Conservation (phyloP, 805 yeast genomes). For the Saccharomycopsis javanensis region DNA sequence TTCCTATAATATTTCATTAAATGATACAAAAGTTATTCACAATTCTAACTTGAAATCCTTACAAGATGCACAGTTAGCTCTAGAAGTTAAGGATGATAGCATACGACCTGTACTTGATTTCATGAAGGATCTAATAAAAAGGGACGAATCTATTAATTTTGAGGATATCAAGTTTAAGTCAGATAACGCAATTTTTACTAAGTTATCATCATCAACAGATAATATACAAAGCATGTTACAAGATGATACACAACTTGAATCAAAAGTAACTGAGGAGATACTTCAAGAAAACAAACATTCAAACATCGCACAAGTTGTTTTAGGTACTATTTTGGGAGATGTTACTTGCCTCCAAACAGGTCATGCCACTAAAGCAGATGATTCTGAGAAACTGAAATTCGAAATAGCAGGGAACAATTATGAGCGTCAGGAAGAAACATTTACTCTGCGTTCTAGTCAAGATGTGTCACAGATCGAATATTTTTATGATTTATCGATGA, state of each 20-base stretch:
- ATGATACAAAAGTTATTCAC: neutral
- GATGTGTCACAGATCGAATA: neutral
- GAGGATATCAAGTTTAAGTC: constrained; percentile 12
- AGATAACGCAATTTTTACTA: neutral
- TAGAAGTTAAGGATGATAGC: constrained; percentile 13
- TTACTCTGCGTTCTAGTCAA: neutral
- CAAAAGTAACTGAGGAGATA: neutral
- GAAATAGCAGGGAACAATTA: neutral
- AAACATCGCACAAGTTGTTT: neutral
- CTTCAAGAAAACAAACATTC: neutral
- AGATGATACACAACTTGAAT: neutral
- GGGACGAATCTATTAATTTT: neutral
- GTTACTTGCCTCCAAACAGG: neutral
- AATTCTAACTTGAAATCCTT: constrained; percentile 4
- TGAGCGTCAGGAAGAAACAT: too few relatives aligned
- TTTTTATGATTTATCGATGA: neutral
- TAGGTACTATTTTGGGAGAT: neutral
- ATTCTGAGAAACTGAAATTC: neutral
- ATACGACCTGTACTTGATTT: constrained; percentile 9
- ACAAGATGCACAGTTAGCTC: constrained; percentile 20
- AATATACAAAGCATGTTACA: neutral
- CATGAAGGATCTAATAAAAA: constrained; percentile 10
- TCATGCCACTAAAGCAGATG: neutral
- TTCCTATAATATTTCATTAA: neutral
- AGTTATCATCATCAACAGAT: neutral